Percentiles rank a stretch among this genome's conserved stretches.
Conservation (phyloP, 805 yeast species). For the Metschnikowia drakensbergensis region DNA sequence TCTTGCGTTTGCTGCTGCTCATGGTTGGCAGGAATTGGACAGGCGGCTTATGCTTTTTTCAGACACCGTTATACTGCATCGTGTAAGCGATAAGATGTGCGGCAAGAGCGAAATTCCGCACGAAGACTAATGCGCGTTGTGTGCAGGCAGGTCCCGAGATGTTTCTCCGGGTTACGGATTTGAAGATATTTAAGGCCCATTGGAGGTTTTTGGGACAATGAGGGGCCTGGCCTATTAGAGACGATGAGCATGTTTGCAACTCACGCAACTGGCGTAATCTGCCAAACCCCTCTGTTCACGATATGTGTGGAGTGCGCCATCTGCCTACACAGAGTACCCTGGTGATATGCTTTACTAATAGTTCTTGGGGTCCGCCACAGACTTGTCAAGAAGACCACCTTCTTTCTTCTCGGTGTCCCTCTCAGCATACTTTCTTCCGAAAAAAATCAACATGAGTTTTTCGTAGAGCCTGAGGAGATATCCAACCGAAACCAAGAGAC, state of each 20-base stretch:
- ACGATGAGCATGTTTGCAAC: no score
- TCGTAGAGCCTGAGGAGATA: conserved; percentile 62
- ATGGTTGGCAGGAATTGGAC: neutral
- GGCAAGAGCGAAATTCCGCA: neutral
- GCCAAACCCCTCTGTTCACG: no score
- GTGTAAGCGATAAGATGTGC: neutral
- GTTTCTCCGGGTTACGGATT: neutral
- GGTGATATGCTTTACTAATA: neutral
- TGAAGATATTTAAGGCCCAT: neutral
- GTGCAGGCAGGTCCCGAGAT: neutral
- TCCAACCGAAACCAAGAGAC: conserved; percentile 64
- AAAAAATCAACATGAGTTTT: conserved; percentile 42
- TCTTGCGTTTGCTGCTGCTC: conserved; percentile 16
- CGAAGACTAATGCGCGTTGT: neutral
- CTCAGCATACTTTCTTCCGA: conserved; percentile 56
- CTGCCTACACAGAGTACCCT: neutral
- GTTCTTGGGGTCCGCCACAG: conserved; percentile 6
- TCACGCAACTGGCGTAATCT: no score
- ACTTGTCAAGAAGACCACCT: conserved; percentile 30
- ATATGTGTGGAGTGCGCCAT: neutral
- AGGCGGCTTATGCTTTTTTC: neutral
- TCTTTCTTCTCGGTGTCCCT: conserved; percentile 45
- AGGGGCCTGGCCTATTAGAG: no score
- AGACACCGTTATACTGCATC: neutral
- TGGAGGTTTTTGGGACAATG: no score